These are phyloP conservation scores for Colletotrichum lupini DNA, from an alignment of 2,329 filamentous ascomycete genomes.

Conservation along the genomic window DNA sequence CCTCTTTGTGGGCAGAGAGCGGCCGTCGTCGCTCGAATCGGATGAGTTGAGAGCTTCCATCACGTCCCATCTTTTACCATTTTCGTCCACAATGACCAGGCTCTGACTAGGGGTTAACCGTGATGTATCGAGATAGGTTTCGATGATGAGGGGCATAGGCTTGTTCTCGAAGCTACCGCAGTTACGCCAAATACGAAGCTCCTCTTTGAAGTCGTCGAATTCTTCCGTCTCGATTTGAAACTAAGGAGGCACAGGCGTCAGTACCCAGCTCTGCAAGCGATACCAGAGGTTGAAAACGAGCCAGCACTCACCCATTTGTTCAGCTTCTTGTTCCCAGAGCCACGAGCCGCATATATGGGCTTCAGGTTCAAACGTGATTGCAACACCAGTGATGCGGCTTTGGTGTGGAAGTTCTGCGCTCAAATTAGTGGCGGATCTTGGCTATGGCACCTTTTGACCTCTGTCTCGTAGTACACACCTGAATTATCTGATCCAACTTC, in stretches of 20 bases:
- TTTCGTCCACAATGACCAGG: slow-evolving; percentile 86
- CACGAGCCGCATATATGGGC: slow-evolving; percentile 61
- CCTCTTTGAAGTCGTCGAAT: slow-evolving; percentile 86
- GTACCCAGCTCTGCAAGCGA: not conserved
- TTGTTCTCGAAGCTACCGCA: slow-evolving; percentile 78
- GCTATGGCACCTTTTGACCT: no score
- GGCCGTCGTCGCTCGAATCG: slow-evolving; percentile 59
- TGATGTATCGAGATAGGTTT: slow-evolving; percentile 87
- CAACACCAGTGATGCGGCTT: slow-evolving; percentile 85
- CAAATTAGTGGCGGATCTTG: not conserved
- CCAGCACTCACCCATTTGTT: slow-evolving; percentile 84
- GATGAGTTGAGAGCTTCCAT: slow-evolving; percentile 81
- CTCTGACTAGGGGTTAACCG: slow-evolving; percentile 85
- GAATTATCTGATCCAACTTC: slow-evolving; percentile 93
- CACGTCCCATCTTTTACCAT: slow-evolving; percentile 94
- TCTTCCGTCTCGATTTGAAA: slow-evolving; percentile 97
- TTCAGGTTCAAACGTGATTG: slow-evolving; percentile 81
- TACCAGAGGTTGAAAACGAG: not conserved
- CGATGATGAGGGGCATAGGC: slow-evolving; percentile 87
- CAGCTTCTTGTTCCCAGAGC: slow-evolving; percentile 64
- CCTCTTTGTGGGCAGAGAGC: slow-evolving; percentile 49
- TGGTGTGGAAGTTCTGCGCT: slow-evolving; percentile 88
- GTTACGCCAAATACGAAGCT: slow-evolving; percentile 83
- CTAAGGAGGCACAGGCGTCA: slow-evolving; percentile 57
- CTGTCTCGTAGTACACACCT: slow-evolving; percentile 62